Conservation (phyloP, 192 early-diverging fungal species). For the Entrophospora sp. region DNA sequence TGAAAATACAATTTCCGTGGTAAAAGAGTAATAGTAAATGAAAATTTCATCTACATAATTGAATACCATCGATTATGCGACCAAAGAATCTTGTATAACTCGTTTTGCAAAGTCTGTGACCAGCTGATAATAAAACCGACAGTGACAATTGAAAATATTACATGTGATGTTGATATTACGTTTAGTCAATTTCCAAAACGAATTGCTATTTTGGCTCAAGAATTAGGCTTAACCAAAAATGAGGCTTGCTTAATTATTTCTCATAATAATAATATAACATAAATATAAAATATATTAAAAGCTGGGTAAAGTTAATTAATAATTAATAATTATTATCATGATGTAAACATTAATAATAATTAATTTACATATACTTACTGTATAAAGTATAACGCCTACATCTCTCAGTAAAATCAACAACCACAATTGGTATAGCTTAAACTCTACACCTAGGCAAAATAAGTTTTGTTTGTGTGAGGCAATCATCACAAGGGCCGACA, state of each 20-base stretch:
- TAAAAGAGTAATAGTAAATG: too few relatives aligned
- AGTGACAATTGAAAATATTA: too few relatives aligned
- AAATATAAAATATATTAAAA: constrained; percentile 89
- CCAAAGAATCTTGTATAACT: too few relatives aligned
- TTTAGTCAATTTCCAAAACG: constrained; percentile 78
- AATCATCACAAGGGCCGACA: constrained; percentile 96
- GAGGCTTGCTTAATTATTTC: constrained; percentile 40
- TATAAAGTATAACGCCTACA: constrained; percentile 83
- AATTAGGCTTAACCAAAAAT: constrained; percentile 66
- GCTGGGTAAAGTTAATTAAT: constrained; percentile 50
- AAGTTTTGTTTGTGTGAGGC: constrained; percentile 92
- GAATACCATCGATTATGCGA: too few relatives aligned
- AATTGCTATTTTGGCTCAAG: constrained; percentile 65
- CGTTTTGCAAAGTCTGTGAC: too few relatives aligned
- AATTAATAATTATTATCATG: not conserved
- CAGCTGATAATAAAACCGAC: too few relatives aligned
- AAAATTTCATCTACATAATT: too few relatives aligned
- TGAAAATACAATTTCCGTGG: too few relatives aligned
- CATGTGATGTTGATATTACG: constrained; percentile 93
- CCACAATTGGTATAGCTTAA: constrained; percentile 87
- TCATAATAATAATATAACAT: constrained; percentile 22
- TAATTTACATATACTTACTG: too few relatives aligned
- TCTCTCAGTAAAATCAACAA: constrained; percentile 96
- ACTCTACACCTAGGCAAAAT: constrained; percentile 81
- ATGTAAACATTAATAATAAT: not conserved